These are phyloP conservation scores for Parastagonospora avenae DNA, from an alignment of 2,329 filamentous ascomycete species.

Conservation along the genomic window DNA sequence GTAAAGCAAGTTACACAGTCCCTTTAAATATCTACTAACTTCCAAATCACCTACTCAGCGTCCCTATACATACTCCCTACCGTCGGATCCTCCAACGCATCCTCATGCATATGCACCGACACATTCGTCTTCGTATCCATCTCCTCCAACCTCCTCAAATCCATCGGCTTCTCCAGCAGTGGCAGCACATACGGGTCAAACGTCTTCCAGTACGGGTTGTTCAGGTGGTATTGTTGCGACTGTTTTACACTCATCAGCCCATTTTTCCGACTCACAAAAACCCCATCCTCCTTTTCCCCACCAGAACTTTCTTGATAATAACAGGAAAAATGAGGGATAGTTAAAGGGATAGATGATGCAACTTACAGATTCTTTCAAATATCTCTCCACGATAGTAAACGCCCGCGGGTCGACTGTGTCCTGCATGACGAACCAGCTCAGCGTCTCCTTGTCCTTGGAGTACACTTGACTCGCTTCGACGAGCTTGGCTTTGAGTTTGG, in stretches of 20 bases:
- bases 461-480: constrained; percentile 76
- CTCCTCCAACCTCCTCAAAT: constrained; percentile 71
- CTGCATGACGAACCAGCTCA: constrained; percentile 77
- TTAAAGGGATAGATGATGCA: not conserved
- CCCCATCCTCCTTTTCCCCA: too few species aligned
- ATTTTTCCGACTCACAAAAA: too few species aligned
- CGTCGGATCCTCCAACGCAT: constrained; percentile 19
- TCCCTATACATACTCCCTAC: constrained; percentile 23
- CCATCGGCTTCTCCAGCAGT: constrained; percentile 70
- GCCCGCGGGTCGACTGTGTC: constrained; percentile 69
- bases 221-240: constrained; percentile 51
- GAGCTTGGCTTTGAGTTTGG: constrained; percentile 72
- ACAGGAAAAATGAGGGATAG: not conserved
- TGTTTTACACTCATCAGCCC: constrained; percentile 7
- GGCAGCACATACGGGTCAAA: constrained; percentile 77
- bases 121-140: constrained; percentile 58
- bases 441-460: constrained; percentile 70
- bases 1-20: too few species aligned
- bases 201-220: constrained; percentile 75
- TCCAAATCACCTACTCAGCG: constrained; percentile 3
- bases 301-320: too few species aligned
- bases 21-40: too few species aligned
- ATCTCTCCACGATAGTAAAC: constrained; percentile 78
- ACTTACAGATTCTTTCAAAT: constrained; percentile 65
- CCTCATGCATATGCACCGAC: constrained; percentile 28